Percentiles rank a stretch among this genome's conserved stretches.
These are phyloP conservation scores for Alnus rubra DNA, from an alignment of 306 rosid species.

Conservation along the genomic window DNA sequence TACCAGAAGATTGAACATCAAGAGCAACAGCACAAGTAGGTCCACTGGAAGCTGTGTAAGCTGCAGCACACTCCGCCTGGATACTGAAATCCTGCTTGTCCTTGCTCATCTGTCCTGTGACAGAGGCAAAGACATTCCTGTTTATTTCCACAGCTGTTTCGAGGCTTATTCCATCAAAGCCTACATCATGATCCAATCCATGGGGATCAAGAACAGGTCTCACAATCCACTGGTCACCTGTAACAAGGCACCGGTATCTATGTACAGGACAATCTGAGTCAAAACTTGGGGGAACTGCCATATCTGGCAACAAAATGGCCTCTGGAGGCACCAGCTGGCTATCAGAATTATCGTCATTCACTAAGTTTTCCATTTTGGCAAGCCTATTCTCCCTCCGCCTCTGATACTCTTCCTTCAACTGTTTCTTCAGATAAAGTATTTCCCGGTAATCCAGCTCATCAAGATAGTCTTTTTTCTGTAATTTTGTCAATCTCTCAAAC, in stretches of 20 bases:
- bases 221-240: constrained; percentile 68
- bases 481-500: constrained; percentile 72
- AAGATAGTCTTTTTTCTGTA: constrained; percentile 70
- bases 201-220: constrained; percentile 96
- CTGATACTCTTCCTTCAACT: constrained; percentile 69
- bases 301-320: constrained; percentile 77
- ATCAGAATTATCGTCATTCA: constrained; percentile 40
- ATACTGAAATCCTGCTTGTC: constrained; percentile 75
- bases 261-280: constrained; percentile 61
- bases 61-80: constrained; percentile 80
- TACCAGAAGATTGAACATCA: constrained; percentile 82
- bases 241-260: constrained; percentile 78
- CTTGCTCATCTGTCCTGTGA: constrained; percentile 79
- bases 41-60: constrained; percentile 63
- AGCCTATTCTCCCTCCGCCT: constrained; percentile 53
- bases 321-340: constrained; percentile 60
- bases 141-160: constrained; percentile 65
- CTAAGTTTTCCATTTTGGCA: constrained; percentile 36
- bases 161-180: constrained; percentile 86
- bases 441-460: constrained; percentile 96
- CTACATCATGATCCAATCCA: constrained; percentile 96
- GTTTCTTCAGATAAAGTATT: constrained; percentile 87
- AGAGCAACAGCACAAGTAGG: constrained; percentile 63
- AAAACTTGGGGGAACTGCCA: constrained; percentile 79
- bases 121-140: constrained; percentile 53